Conservation (phyloP, 352 stramenopile species). For the Phytophthora crassamura region DNA sequence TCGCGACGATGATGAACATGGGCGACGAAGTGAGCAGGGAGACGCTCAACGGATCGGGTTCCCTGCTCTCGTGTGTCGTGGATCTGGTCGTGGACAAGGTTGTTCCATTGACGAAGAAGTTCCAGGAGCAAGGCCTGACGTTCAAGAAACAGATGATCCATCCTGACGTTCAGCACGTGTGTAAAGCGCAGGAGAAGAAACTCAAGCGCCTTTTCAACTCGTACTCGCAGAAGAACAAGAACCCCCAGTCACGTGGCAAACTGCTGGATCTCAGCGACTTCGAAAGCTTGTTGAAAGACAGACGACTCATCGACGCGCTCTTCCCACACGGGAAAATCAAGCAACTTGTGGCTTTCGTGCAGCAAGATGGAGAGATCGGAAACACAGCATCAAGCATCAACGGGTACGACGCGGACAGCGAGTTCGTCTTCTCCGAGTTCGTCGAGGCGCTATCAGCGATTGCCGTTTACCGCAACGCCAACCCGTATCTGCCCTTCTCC, state of each 20-base stretch:
- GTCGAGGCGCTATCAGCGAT: constrained; percentile 77
- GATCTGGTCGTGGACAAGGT: constrained; percentile 75
- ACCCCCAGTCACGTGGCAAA: constrained; percentile 70
- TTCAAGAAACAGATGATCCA: constrained; percentile 90
- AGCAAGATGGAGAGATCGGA: constrained; percentile 73
- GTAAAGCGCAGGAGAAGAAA: constrained; percentile 79
- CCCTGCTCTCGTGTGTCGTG: constrained; percentile 51
- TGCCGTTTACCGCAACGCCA: constrained; percentile 77
- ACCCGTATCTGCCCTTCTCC: constrained; percentile 75
- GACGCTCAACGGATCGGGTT: constrained; percentile 13
- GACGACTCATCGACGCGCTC: constrained; percentile 67
- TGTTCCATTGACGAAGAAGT: constrained; percentile 76
- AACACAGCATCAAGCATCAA: constrained; percentile 44
- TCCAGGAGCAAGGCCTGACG: constrained; percentile 78
- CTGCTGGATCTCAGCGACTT: constrained; percentile 79
- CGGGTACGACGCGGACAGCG: constrained; percentile 64
- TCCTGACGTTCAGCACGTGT: constrained; percentile 76
- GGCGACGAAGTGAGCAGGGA: constrained; percentile 16
- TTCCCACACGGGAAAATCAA: constrained; percentile 82
- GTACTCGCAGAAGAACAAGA: constrained; percentile 83
- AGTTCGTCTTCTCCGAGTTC: constrained; percentile 86
- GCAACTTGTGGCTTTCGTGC: constrained; percentile 77
- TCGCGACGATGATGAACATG: constrained; percentile 46
- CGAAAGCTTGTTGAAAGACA: constrained; percentile 75
- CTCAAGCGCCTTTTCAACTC: constrained; percentile 76